A percentile compares a stretch with the other conserved stretches of the same genome.
Conservation (phyloP, 1,284 basidiomycete species). For the Apiotrichum siamense region DNA sequence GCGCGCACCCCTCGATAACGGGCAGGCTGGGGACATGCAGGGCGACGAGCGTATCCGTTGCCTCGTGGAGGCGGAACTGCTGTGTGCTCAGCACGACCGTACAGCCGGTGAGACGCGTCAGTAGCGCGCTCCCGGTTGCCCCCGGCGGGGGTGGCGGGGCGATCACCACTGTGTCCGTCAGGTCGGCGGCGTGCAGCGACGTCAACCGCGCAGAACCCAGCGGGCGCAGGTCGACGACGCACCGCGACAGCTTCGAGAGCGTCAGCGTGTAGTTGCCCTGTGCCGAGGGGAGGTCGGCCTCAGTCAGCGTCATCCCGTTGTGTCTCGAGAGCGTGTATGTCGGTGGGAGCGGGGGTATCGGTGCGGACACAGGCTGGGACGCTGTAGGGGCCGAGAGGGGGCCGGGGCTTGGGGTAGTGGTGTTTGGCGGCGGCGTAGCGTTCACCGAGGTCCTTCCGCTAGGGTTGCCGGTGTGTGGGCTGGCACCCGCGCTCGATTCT, state of each 20-base stretch:
- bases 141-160: too few relatives aligned
- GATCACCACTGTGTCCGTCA: conserved; percentile 57
- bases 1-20: conserved; percentile 64
- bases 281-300: neutral
- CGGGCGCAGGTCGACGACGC: conserved; percentile 59
- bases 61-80: conserved; percentile 79
- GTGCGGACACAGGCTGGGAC: conserved; percentile 21
- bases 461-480: neutral
- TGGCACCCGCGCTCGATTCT: too few relatives aligned
- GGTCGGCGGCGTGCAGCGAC: conserved; percentile 58
- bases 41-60: conserved; percentile 57
- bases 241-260: conserved; percentile 42
- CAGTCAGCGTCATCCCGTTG: conserved; percentile 28
- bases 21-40: conserved; percentile 62
- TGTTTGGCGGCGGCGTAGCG: neutral
- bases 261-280: conserved; percentile 26
- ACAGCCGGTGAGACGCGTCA: conserved; percentile 58
- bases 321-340: conserved; percentile 48
- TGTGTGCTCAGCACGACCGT: conserved; percentile 64
- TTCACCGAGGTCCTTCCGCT: conserved; percentile 36
- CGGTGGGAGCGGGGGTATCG: conserved; percentile 5
- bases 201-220: conserved; percentile 29
- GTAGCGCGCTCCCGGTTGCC: conserved; percentile 62
- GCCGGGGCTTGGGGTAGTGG: neutral
- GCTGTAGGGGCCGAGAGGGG: conserved; percentile 4